Evolutionary conservation across 805 yeast genomes (phyloP), one percentile per base, ranked within the genome.

Genomic region (Nakazawaea molendinolei): DNA sequence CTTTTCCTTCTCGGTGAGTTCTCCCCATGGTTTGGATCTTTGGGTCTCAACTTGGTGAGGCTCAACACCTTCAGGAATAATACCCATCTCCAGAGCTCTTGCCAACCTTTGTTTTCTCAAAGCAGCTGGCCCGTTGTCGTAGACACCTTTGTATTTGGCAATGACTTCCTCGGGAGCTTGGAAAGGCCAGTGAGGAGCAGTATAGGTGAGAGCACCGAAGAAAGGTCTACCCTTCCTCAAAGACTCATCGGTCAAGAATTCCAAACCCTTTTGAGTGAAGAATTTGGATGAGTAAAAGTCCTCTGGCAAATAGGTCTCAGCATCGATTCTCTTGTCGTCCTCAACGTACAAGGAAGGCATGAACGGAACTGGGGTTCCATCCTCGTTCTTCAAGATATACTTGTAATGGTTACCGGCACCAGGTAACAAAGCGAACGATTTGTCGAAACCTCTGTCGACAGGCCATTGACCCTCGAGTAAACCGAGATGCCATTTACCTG

Each of bases 131-230:
- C 80, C 80, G 6, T 54, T 58, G 41, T 65, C 67, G 44, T 71
- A 69, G 6, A 52, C 42, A 4, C 75, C 74, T 36, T 60, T 58
- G 49, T 75, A 71, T 40, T 73, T 71, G 5, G 52, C 61, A 34
- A 73, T 58, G 6, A 59, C 48, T 5, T 67, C 69, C 33, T 52
- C 51, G 5, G 79, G 79, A 1, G 81, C 81, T 51, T 75, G 81
- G 46, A 65, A 63, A 8, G 82, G 82, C 81, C 82, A 76, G 48
- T 75, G 81, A 3, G 81, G 82, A 1, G 82, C 81, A 4, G 79
- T 73, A 45, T 71, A 74, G 5, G 80, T 75, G 39, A 76, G 54
- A 17, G 60, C 52, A 3, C 76, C 74, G 39, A 74, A 69, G 42
- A 71, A 75, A 8, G 81, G 81, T 45, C 69, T 55, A n/a, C 56